A percentile compares a stretch with the other conserved stretches of the same genome.
Conservation (phyloP, 148 eudicot species). For the Chenopodium berlandieri region DNA sequence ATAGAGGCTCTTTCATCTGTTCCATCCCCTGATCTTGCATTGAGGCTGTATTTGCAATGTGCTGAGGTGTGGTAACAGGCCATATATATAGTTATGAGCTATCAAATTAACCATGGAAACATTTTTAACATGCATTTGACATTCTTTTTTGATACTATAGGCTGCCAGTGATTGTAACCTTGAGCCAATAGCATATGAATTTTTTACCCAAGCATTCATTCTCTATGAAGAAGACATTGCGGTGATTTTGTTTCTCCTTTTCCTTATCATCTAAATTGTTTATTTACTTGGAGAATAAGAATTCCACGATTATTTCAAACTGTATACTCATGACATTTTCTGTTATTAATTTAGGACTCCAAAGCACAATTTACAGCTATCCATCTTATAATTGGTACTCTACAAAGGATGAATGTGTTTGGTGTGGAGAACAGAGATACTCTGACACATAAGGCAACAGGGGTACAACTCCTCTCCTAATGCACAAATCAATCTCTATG, state of each 20-base stretch:
- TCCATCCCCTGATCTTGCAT: conserved; percentile 87
- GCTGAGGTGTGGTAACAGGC: conserved; percentile 69
- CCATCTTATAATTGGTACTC: conserved; percentile 93
- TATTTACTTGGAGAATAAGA: not conserved
- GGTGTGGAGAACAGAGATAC: conserved; percentile 97
- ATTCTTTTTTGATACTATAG: conserved; percentile 37
- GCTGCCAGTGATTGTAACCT: conserved; percentile 97
- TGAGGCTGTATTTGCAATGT: conserved; percentile 92
- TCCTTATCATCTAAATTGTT: not conserved
- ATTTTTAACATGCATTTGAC: not conserved
- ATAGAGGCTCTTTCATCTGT: conserved; percentile 74
- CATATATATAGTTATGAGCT: not conserved
- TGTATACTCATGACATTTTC: not conserved
- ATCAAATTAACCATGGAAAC: not conserved
- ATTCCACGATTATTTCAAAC: not conserved
- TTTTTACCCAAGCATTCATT: conserved; percentile 91
- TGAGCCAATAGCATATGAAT: conserved; percentile 92
- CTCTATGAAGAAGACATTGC: conserved; percentile 96
- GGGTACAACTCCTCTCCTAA: conserved; percentile 47
- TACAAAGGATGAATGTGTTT: conserved; percentile 89
- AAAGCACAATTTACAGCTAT: conserved; percentile 99
- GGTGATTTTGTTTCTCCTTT: conserved; percentile 43
- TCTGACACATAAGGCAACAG: conserved; percentile 95
- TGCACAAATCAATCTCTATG: not conserved
- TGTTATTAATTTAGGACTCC: conserved; percentile 61